Evolutionary conservation across 129 eudicot species (phyloP).

Genomic region (Chrysanthemum makinoi): DNA sequence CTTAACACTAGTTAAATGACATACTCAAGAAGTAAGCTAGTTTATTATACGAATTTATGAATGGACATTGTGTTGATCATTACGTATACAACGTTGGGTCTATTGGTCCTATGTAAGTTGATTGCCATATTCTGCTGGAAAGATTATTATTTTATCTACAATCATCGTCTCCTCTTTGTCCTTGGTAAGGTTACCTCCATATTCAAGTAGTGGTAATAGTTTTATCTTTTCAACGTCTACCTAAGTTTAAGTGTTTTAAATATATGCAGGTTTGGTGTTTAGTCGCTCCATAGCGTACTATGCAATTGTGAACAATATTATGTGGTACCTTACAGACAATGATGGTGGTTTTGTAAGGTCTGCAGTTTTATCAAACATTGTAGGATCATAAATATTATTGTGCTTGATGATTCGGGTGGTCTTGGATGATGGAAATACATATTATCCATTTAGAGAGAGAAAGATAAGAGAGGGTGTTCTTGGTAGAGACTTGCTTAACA

Average conservation of each 20-base stretch:
- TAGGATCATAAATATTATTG: too few relatives aligned
- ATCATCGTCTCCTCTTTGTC: slow-evolving; percentile 10
- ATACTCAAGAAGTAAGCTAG: too few relatives aligned
- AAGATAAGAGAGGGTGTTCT: too few relatives aligned
- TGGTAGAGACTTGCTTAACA: too few relatives aligned
- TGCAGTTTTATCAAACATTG: slow-evolving; percentile 20
- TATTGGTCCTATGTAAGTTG: slow-evolving; percentile 5
- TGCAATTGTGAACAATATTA: slow-evolving; percentile 2
- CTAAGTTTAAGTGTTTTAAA: neutral
- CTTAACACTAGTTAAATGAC: too few relatives aligned
- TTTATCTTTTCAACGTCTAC: neutral
- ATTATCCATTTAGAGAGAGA: too few relatives aligned
- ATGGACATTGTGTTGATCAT: slow-evolving; percentile 7
- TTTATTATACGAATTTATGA: too few relatives aligned
- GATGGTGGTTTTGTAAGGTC: slow-evolving; percentile 2
- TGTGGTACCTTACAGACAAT: slow-evolving; percentile 20
- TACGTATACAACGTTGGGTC: slow-evolving; percentile 6
- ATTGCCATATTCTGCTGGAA: neutral
- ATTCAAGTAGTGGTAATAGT: neutral
- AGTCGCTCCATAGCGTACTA: slow-evolving; percentile 20
- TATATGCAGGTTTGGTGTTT: slow-evolving; percentile 24
- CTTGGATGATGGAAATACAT: too few relatives aligned
- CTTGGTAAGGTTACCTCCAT: neutral
- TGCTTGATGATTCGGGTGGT: too few relatives aligned
- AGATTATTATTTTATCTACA: slow-evolving; percentile 18